A percentile compares a stretch with the other conserved stretches of the same genome.
Evolutionary conservation across 2,329 filamentous ascomycete genomes (phyloP).

Genomic region (Ophiostoma ips): DNA sequence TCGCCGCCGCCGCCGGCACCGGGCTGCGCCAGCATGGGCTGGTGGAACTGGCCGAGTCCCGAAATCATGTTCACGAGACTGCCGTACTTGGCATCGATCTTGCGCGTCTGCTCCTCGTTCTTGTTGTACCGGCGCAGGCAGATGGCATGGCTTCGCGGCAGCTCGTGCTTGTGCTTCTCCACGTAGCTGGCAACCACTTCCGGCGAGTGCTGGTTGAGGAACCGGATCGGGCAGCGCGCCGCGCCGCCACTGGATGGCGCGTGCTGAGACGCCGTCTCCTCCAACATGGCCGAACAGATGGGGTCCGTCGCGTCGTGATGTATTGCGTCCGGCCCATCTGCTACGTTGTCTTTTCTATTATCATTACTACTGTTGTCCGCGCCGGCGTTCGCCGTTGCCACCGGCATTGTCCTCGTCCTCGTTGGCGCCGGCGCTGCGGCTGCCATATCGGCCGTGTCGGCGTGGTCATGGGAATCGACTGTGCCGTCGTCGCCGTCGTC

Average conservation of each 20-base stretch:
- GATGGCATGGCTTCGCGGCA: constrained; percentile 84
- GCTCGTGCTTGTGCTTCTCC: constrained; percentile 87
- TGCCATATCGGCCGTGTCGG: constrained; percentile 13
- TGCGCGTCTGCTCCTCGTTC: constrained; percentile 70
- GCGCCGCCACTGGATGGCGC: constrained; percentile 34
- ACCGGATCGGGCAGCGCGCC: constrained; percentile 73
- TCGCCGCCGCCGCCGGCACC: background rate
- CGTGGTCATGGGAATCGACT: background rate
- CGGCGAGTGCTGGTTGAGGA: constrained; percentile 79
- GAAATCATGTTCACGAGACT: constrained; percentile 90
- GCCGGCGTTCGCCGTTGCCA: background rate
- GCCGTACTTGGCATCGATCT: constrained; percentile 88
- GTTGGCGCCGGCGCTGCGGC: constrained; percentile 14
- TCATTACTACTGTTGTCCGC: background rate
- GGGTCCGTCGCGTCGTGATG: constrained; percentile 41
- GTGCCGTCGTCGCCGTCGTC: background rate
- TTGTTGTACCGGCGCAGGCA: constrained; percentile 83
- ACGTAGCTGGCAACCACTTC: constrained; percentile 91
- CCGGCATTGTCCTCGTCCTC: background rate
- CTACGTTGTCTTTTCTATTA: background rate
- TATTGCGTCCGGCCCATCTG: constrained; percentile 22
- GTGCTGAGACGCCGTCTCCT: constrained; percentile 41
- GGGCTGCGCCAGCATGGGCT: constrained; percentile 55
- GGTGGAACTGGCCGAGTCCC: constrained; percentile 73
- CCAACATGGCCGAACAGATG: constrained; percentile 50